Conservation (phyloP, 805 yeast species). For the Scheffersomyces coipomensis region DNA sequence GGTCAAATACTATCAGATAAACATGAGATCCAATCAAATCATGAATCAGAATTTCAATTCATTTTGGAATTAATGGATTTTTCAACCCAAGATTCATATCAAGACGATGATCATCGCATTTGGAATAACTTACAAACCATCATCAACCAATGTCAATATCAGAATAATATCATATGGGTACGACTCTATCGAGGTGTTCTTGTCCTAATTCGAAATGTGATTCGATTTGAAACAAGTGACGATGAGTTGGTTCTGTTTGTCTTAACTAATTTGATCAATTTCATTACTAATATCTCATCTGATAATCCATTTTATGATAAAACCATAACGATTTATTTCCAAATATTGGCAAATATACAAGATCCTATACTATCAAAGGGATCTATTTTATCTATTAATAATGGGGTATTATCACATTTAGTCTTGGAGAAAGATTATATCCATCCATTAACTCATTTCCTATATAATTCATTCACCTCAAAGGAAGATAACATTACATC, state of each 20-base stretch:
- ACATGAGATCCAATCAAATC: neutral
- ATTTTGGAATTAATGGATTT: neutral
- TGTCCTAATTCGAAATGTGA: conserved; percentile 5
- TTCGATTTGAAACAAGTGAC: neutral
- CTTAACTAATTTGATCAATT: conserved; percentile 1
- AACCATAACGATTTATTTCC: conserved; percentile 16
- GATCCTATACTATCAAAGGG: conserved; percentile 2
- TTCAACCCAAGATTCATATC: neutral
- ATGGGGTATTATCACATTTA: neutral
- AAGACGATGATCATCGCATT: neutral
- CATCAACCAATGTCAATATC: neutral
- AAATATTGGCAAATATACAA: conserved; percentile 22
- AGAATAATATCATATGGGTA: neutral
- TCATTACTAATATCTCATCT: neutral
- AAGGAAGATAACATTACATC: conserved; percentile 35
- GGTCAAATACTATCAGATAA: neutral
- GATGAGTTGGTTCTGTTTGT: neutral
- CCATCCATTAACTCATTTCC: conserved; percentile 9
- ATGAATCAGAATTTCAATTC: neutral
- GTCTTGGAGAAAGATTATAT: conserved; percentile 1
- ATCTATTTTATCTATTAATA: neutral
- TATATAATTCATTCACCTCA: conserved; percentile 8
- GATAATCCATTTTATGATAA: conserved; percentile 10
- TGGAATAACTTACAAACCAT: neutral
- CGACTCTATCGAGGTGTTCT: conserved; percentile 7